Evolutionary conservation across 148 eudicot species (phyloP), one percentile per base, ranked within the genome.

Genomic region (Linanthus parryae): DNA sequence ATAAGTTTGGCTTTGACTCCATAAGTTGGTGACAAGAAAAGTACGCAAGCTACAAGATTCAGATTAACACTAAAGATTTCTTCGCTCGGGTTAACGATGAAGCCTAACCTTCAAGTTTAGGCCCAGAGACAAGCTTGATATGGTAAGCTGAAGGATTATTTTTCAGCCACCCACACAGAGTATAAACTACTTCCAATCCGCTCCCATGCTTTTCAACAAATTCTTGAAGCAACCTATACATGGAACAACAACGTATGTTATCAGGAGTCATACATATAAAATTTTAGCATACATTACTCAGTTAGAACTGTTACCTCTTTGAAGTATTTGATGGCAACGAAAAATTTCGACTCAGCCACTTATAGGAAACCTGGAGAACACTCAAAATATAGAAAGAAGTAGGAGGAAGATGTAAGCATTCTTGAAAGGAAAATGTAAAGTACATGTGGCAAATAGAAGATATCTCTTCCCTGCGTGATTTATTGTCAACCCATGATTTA

Each of bases 341-440:
- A 66, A 75, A 88, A 41, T 94, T 88, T 1, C 95, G 95, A 68
- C 99, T 94, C 35, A 94, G 73, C 99, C 99, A 94, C 75, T 94
- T 94, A 70, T 88, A 94, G 28, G 99, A 94, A 57, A 94, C 96
- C 96, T 92, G 74, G 14, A 12, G 22, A 29, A 23, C n/a, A n/a
- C n/a, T n/a, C n/a, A n/a, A n/a, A n/a, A n/a, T n/a, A n/a, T n/a
- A n/a, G n/a, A n/a, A n/a, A n/a, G n/a, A n/a, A n/a, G n/a, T n/a
- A n/a, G n/a, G n/a, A n/a, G n/a, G n/a, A n/a, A n/a, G n/a, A n/a
- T n/a, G n/a, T n/a, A n/a, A n/a, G n/a, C n/a, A n/a, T n/a, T n/a
- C n/a, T n/a, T n/a, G n/a, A n/a, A n/a, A n/a, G n/a, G n/a, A n/a
- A n/a, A n/a, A n/a, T n/a, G n/a, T n/a, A n/a, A n/a, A n/a, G n/a